Evolutionary conservation across 73 alveolate genomes (phyloP), one percentile per base, ranked within the genome.

Genomic region (Stentor coeruleus): DNA sequence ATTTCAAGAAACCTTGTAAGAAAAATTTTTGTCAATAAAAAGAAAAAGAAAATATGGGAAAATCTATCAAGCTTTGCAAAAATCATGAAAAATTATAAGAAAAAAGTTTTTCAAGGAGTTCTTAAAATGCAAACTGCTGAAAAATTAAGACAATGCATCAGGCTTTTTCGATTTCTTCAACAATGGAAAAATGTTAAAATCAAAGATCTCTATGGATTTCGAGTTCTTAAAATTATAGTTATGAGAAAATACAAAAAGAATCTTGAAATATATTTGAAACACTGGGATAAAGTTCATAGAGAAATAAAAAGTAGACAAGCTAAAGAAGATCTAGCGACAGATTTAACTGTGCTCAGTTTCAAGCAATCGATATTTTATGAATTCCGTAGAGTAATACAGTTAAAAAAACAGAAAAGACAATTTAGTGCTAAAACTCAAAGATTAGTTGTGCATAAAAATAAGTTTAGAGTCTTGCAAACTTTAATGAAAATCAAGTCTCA

Each of bases 291-390:
- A 2, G 79, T 31, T 66, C 37, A 31, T 1, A 66, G n/a, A 66
- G 33, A 20, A 26, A 0, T 66, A 66, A 66, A 31, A 33, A 1
- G 11, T 14, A 14, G n/a, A 26, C 79, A 66, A 33, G 79, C 40
- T 11, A 66, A 66, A 26, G 41, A 20, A 0, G 79, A 66, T 66
- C 79, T 66, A 0, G n/a, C 79, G 49, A 66, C 15, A 28, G 79
- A 66, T 66, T 33, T 66, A 1, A 15, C 79, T 28, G 79, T 40
- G 1, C 33, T 66, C 37, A 31, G 49, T 2, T 40, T 66, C n/a
- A 66, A 66, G 39, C 79, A 66, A 66, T 66, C 79, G 11, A 31
- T 66, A 2, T 66, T 66, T 33, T 66, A 20, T 11, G 79, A 66
- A 66, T 66, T 66, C 39, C n/a, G 33, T 28, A 66, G 79, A 66